A percentile compares a stretch with the other conserved stretches of the same genome.
phyloP scores from a whole-genome alignment of 768 basidiomycete genomes.

The Naganishia randhawae region DNA sequence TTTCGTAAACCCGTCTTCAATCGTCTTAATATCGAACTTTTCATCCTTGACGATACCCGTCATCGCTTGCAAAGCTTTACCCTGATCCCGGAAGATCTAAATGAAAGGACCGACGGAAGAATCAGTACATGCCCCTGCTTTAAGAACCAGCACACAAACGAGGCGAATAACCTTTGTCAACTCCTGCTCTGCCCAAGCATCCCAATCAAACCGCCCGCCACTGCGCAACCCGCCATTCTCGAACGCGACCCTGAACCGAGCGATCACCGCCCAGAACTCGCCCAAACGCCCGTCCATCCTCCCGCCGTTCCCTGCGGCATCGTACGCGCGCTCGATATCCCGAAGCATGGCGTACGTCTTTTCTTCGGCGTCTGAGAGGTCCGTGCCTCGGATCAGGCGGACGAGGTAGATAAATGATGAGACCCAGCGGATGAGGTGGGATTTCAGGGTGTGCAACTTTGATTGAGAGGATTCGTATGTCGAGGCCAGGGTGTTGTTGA shows the following conservation, averaged over 20 bases:
- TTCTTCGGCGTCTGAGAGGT: conserved; percentile 23
- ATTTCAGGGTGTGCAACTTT: conserved; percentile 11
- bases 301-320: conserved; percentile 24
- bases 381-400: conserved; percentile 14
- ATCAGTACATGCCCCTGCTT: no score
- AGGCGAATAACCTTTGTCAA: conserved; percentile 8
- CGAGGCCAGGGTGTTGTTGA: conserved; percentile 18
- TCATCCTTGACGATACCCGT: conserved; percentile 20
- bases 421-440: conserved; percentile 23
- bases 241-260: conserved; percentile 22
- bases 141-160: background rate
- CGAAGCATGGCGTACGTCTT: conserved; percentile 12
- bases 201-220: conserved; percentile 25
- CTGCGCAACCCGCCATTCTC: conserved; percentile 21
- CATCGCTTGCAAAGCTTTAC: conserved; percentile 25
- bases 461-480: conserved; percentile 16
- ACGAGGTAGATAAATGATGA: conserved; percentile 12
- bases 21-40: conserved; percentile 25
- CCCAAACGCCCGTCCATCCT: conserved; percentile 27
- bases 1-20: conserved; percentile 23
- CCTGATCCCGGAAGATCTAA: conserved; percentile 27
- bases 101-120: background rate
- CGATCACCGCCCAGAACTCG: conserved; percentile 26
- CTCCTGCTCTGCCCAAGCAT: conserved; percentile 25
- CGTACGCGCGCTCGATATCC: conserved; percentile 21